Evolutionary conservation across 169 alveolate genomes (phyloP), one percentile per base, ranked within the genome.

Genomic region (Plasmodium gonderi): DNA sequence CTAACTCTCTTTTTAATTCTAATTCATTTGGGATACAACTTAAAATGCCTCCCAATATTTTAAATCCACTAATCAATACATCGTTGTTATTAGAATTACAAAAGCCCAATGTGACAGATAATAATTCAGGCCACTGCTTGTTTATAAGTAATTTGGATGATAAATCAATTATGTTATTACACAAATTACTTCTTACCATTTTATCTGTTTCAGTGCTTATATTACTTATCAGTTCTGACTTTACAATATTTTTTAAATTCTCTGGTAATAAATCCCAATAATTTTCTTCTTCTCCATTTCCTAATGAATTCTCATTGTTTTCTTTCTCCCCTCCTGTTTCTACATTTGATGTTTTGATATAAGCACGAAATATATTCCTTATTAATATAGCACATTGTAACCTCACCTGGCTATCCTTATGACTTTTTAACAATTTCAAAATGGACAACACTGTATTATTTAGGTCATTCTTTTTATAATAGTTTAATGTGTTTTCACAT

Each of bases 51-150:
- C 96, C 96, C 81, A 95, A 79, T 29, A 95, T 91, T 76, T 94
- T 94, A 80, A 92, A 91, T 6, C 97, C 97, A 69, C 96, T 92
- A 26, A 94, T 95, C 69, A 91, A 80, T 91, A 94, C 91, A 33
- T 91, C 90, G 12, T 93, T 95, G 65, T 95, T 94, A 40, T 92
- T 94, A 72, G 95, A 79, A 65, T 95, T 94, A 23, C 95, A 87
- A 36, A 95, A 91, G 40, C 91, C 95, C 64, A 95, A 80, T 1
- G 96, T 92, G 67, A 94, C 94, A 36, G 91, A 67, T 33, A 94
- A 33, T 47, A 95, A 93, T 45, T 95, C 97, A 3, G 97, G 97
- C 97, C 97, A 95, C 74, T 94, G 95, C n/a, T 91, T 89, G 23
- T 76, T 65, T 60, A 82, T 44, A 77, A 95, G 90, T 81, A 94